A percentile compares a stretch with the other conserved stretches of the same genome.
phyloP scores from a whole-genome alignment of 768 basidiomycete genomes.

The Tylopilus sp. region DNA sequence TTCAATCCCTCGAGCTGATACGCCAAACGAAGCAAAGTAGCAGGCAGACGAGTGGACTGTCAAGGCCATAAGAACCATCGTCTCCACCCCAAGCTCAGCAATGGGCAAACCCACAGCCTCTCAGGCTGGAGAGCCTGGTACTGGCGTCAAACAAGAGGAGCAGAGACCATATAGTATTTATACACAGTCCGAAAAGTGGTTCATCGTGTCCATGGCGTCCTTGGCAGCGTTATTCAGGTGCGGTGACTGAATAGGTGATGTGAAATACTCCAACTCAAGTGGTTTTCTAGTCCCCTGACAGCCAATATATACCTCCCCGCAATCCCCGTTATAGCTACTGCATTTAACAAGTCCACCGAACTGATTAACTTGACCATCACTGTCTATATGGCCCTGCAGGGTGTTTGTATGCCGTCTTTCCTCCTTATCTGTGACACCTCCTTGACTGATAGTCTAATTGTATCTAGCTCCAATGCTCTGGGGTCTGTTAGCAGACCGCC shows the following conservation, averaged over 20 bases:
- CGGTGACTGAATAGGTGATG: not conserved
- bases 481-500: slow-evolving; percentile 61
- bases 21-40: not conserved
- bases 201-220: slow-evolving; percentile 59
- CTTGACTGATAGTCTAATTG: not conserved
- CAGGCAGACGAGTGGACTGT: not conserved
- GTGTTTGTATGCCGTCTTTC: slow-evolving; percentile 35
- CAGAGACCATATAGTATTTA: slow-evolving; percentile 46
- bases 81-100: not conserved
- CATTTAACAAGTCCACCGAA: slow-evolving; percentile 62
- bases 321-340: slow-evolving; percentile 60
- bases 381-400: slow-evolving; percentile 52
- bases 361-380: slow-evolving; percentile 78
- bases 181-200: slow-evolving; percentile 59
- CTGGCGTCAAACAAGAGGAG: not conserved
- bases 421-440: not conserved
- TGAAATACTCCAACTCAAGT: not conserved
- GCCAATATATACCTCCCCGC: slow-evolving; percentile 79
- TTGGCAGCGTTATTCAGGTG: slow-evolving; percentile 65
- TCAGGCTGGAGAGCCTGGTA: not conserved
- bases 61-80: not conserved
- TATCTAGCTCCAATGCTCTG: slow-evolving; percentile 53
- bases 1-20: not conserved
- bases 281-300: slow-evolving; percentile 53
- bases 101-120: not conserved